Conservation (phyloP, 306 rosid species). For the Rosa chinensis region DNA sequence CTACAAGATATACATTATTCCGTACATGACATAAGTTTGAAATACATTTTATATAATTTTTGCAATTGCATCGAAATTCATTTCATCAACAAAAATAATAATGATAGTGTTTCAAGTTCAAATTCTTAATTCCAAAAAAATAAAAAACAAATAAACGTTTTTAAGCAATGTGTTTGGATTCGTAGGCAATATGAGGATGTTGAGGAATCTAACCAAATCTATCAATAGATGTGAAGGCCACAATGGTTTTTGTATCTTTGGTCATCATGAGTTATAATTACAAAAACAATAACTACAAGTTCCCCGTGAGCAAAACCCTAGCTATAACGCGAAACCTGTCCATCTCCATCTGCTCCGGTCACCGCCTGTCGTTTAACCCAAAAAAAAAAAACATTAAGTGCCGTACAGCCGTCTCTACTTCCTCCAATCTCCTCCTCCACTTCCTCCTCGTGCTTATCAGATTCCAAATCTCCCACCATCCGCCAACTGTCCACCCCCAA, state of each 20-base stretch:
- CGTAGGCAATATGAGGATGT: not conserved
- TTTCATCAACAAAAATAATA: no score
- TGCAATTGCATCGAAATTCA: no score
- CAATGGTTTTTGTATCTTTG: not conserved
- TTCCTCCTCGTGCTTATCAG: not conserved
- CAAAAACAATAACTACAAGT: not conserved
- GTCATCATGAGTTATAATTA: not conserved
- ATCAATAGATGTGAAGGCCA: no score
- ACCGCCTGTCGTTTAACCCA: not conserved
- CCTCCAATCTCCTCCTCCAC: not conserved
- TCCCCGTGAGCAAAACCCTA: not conserved
- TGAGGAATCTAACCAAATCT: not conserved
- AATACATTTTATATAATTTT: no score
- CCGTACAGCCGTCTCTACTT: not conserved
- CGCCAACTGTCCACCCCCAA: not conserved
- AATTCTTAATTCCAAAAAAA: no score
- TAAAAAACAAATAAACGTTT: no score
- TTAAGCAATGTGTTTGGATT: no score
- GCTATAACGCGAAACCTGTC: not conserved
- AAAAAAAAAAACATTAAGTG: not conserved
- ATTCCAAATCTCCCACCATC: slow-evolving; percentile 5
- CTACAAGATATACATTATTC: no score
- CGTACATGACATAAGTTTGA: no score
- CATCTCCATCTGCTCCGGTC: not conserved
- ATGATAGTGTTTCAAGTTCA: no score